phyloP scores from a whole-genome alignment of 164 flowering plant species.

The Vitis amurensis region DNA sequence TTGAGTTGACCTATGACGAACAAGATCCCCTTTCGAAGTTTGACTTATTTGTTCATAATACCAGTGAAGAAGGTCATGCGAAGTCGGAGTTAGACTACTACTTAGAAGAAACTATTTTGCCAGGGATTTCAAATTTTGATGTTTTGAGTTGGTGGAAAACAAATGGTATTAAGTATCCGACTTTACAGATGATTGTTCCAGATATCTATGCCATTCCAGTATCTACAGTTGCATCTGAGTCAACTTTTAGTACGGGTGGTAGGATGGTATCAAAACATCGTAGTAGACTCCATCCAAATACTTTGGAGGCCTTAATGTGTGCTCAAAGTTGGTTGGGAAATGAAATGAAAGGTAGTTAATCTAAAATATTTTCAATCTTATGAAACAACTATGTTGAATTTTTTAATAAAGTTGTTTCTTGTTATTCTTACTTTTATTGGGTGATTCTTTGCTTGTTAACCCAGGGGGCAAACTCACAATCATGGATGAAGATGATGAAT shows the following conservation, averaged over 20 bases:
- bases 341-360: no score
- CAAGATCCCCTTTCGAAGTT: not conserved
- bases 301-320: constrained; percentile 8
- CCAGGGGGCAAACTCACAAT: no score
- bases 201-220: not conserved
- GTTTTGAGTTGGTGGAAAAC: no score
- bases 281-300: not conserved
- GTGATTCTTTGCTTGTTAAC: no score
- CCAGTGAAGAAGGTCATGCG: not conserved
- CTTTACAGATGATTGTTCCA: not conserved
- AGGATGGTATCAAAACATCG: constrained; percentile 8
- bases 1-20: no score
- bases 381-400: no score
- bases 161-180: not conserved
- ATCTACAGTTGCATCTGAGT: no score
- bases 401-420: no score
- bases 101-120: not conserved
- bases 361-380: no score
- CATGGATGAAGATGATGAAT: no score
- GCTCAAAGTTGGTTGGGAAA: not conserved
- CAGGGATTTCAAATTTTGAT: not conserved
- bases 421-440: no score
- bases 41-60: not conserved
- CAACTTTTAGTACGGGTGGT: constrained; percentile 7
- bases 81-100: not conserved